Evolutionary conservation across 2,329 filamentous ascomycete species (phyloP), one percentile per base, ranked within the genome.

Genomic region (Catunica adiposa): DNA sequence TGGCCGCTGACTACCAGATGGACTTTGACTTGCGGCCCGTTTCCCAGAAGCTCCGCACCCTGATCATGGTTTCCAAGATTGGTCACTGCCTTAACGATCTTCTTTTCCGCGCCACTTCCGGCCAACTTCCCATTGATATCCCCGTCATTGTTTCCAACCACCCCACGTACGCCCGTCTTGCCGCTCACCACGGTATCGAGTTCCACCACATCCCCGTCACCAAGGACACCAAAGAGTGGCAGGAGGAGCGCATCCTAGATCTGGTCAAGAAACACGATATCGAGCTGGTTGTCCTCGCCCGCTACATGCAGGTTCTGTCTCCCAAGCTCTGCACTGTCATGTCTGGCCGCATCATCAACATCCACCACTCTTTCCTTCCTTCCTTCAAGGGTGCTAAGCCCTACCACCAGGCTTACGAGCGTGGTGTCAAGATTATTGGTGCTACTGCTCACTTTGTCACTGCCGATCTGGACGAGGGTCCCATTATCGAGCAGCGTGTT

Each of bases 331-430:
- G 71, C 0, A 86, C 85, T 17, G 90, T 88, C 77, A 74, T 73
- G 64, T 88, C 80, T 53, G 86, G 86, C 58, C 82, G 70, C 66
- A 92, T 92, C 71, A 90, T 92, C 82, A 92, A 92, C 71, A 90
- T 92, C 69, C 86, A 92, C 71, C 86, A 92, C 71, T 84, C 79
- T 62, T 92, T 92, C 78, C 68, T 92, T 74, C 86, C 86, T 0
- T 83, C 78, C 8, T 92, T 92, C 78, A 92, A 92, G 75, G 86
- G 86, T 59, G 86, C 86, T 29, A 88, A 87, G 70, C 86, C 86
- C 2, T 92, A 92, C 69, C 86, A 90, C 68, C 86, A 92, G 73
- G 86, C 86, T 6, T 89, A 85, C 65, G 86, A 90, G 60, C 79
- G 86, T 26, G 86, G 86, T 59, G 86, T 92, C 61, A 92, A 92